phyloP scores from a whole-genome alignment of 768 basidiomycete genomes.

The Clitopilus passeckerianus region DNA sequence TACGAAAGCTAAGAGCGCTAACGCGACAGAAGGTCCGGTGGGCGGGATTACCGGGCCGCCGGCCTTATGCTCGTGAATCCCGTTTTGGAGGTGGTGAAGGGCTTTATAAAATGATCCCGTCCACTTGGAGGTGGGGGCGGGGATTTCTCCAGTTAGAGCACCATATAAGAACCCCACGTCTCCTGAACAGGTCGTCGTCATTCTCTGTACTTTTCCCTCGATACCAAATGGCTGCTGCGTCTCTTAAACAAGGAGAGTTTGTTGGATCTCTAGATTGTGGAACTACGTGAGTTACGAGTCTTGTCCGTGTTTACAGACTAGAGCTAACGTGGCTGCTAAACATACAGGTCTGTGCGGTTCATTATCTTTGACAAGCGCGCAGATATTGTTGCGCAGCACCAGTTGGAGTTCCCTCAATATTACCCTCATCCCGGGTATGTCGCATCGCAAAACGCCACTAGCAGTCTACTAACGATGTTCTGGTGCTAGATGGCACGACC shows the following conservation, averaged over 20 bases:
- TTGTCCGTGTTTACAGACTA: not conserved
- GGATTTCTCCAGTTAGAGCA: not conserved
- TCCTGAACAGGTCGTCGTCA: not conserved
- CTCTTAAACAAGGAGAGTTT: constrained; percentile 66
- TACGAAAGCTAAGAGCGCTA: not conserved
- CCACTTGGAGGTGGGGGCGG: not conserved
- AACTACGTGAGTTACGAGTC: constrained; percentile 71
- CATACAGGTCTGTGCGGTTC: constrained; percentile 81
- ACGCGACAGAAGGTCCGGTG: not conserved
- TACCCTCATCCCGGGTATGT: constrained; percentile 81
- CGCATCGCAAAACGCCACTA: not conserved
- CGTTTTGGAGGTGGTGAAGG: not conserved
- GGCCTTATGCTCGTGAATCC: not conserved
- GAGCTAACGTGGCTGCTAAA: not conserved
- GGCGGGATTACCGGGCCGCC: not conserved
- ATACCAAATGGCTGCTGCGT: constrained; percentile 15
- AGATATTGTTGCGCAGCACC: constrained; percentile 83
- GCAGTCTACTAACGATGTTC: not conserved
- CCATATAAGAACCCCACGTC: not conserved
- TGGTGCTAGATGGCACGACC: constrained; percentile 83
- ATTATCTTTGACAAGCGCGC: constrained; percentile 88
- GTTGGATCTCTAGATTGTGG: constrained; percentile 93
- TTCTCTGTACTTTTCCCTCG: constrained; percentile 8
- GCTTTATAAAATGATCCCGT: not conserved
- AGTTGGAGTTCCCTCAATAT: constrained; percentile 92